Evolutionary conservation across 148 eudicot genomes (phyloP).

Genomic region (Vaccinium vitisidaea): DNA sequence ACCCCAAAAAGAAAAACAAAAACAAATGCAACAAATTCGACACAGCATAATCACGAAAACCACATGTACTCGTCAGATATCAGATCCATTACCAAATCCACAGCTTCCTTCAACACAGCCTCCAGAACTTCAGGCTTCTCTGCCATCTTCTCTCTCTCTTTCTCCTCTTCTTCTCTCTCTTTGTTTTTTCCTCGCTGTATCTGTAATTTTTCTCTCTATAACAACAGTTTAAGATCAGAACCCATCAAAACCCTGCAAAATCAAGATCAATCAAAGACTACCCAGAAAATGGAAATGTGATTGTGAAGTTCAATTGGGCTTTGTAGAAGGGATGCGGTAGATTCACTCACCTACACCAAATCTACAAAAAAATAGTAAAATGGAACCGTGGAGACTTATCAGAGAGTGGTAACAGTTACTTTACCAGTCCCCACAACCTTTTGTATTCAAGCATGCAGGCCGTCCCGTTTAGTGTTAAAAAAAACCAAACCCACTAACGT

Average conservation of each 20-base stretch:
- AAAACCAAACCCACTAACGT: neutral
- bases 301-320: conserved; percentile 28
- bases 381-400: conserved; percentile 27
- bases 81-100: conserved; percentile 98
- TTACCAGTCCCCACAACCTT: neutral
- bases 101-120: conserved; percentile 91
- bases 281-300: conserved; percentile 25
- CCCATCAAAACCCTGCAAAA: conserved; percentile 24
- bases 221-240: conserved; percentile 32
- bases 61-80: neutral
- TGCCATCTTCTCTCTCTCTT: conserved; percentile 55
- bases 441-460: neutral
- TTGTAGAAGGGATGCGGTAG: conserved; percentile 16
- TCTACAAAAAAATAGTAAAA: conserved; percentile 31
- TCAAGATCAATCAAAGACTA: conserved; percentile 14
- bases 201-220: conserved; percentile 10
- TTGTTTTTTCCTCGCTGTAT: conserved; percentile 16
- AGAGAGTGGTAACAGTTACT: conserved; percentile 40
- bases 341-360: conserved; percentile 49
- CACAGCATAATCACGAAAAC: conserved; percentile 20
- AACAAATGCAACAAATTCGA: neutral
- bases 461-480: neutral
- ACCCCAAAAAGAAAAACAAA: conserved; percentile 14
- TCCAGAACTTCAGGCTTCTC: conserved; percentile 89
- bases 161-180: conserved; percentile 39